These are phyloP conservation scores for Penicillium frequentans DNA, from an alignment of 2,329 filamentous ascomycete genomes.

Conservation along the genomic window DNA sequence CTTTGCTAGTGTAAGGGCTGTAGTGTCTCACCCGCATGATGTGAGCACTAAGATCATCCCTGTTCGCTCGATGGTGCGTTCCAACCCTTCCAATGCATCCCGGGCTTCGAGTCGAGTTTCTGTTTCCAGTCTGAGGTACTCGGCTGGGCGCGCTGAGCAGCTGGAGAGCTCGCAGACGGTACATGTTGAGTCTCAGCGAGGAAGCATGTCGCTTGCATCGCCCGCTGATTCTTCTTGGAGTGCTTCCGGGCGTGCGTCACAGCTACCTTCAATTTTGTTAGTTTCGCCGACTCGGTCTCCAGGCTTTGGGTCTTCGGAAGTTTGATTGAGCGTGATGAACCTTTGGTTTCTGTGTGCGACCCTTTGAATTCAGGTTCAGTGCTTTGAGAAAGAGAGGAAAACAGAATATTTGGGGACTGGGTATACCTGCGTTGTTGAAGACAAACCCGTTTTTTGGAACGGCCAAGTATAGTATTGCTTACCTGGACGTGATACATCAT, in stretches of 20 bases:
- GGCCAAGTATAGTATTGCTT: background rate
- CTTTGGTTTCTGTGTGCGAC: background rate
- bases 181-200: background rate
- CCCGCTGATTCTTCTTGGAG: constrained; percentile 1
- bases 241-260: background rate
- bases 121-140: background rate
- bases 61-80: background rate
- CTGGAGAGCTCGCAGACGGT: background rate
- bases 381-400: background rate
- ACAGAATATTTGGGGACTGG: background rate
- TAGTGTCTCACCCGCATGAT: background rate
- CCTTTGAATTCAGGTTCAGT: background rate
- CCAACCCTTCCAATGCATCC: constrained; percentile 5
- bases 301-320: constrained; percentile 7
- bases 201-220: background rate
- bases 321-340: background rate
- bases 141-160: background rate
- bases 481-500: background rate
- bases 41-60: background rate
- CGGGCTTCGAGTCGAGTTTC: constrained; percentile 8
- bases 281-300: constrained; percentile 3
- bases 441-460: background rate
- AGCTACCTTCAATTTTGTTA: background rate
- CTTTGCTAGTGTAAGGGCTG: background rate
- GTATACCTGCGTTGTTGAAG: background rate